These are phyloP conservation scores for Penicillium dipodomyicola DNA, from an alignment of 495 filamentous ascomycete genomes.

Conservation along the genomic window DNA sequence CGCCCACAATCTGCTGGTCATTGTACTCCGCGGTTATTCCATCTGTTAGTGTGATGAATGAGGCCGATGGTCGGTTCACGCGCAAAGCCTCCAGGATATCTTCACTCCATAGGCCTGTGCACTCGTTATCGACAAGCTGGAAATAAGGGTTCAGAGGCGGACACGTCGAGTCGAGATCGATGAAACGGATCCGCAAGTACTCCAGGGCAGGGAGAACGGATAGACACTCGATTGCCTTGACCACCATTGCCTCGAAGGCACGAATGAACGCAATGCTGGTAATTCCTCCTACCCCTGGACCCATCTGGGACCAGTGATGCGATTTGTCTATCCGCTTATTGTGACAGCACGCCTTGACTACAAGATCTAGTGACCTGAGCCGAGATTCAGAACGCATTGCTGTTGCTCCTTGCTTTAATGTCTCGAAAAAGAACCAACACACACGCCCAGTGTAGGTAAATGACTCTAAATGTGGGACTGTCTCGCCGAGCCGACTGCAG, in stretches of 20 bases:
- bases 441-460: constrained; percentile 66
- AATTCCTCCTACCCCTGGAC: constrained; percentile 59
- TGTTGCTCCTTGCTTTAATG: constrained; percentile 28
- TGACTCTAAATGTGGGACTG: constrained; percentile 57
- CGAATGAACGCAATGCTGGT: constrained; percentile 65
- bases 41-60: constrained; percentile 57
- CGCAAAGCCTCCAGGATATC: constrained; percentile 56
- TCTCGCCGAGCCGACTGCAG: constrained; percentile 56
- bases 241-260: constrained; percentile 62
- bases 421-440: constrained; percentile 57
- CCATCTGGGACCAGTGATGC: background rate
- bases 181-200: constrained; percentile 65
- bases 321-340: constrained; percentile 17
- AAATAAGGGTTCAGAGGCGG: constrained; percentile 65
- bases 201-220: constrained; percentile 51
- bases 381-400: constrained; percentile 20
- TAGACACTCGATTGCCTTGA: constrained; percentile 58
- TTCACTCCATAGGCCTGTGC: constrained; percentile 67
- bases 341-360: constrained; percentile 67
- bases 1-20: constrained; percentile 30
- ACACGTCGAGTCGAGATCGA: constrained; percentile 60
- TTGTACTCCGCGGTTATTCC: constrained; percentile 44
- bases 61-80: constrained; percentile 50
- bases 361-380: constrained; percentile 63
- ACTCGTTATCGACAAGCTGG: constrained; percentile 53